Percentiles rank a stretch among this genome's conserved stretches.
Evolutionary conservation across 257 asterid genomes (phyloP).

Genomic region (Jasminum sambac): DNA sequence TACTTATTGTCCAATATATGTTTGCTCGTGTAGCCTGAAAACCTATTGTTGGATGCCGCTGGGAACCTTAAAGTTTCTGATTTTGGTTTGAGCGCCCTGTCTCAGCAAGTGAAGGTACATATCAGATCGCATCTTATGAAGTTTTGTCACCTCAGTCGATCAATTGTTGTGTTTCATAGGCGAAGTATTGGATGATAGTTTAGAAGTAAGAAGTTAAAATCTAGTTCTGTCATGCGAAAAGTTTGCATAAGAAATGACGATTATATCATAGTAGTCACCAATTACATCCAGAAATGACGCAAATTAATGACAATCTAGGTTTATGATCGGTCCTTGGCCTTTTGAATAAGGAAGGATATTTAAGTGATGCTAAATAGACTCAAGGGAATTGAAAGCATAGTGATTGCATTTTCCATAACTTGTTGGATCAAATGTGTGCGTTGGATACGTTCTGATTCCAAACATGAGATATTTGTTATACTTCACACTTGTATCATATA

Average conservation of each 20-base stretch:
- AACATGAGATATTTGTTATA: neutral
- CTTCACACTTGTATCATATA: neutral
- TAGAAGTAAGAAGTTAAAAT: neutral
- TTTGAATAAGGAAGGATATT: too few species aligned
- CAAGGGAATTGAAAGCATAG: neutral
- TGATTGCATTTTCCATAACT: neutral
- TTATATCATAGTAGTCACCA: too few species aligned
- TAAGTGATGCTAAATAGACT: neutral
- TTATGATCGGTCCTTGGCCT: too few species aligned
- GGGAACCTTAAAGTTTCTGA: constrained; percentile 94
- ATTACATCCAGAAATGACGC: too few species aligned
- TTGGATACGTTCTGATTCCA: neutral
- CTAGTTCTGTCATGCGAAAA: neutral
- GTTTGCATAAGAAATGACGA: neutral
- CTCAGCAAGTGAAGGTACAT: constrained; percentile 93
- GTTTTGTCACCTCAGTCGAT: neutral
- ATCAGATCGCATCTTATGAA: constrained; percentile 12
- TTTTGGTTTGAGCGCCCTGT: constrained; percentile 93
- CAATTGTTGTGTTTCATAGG: neutral
- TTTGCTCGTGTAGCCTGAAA: constrained; percentile 70
- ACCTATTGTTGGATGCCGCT: constrained; percentile 70
- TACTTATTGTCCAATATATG: neutral
- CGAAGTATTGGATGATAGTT: too few species aligned
- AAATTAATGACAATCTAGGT: too few species aligned
- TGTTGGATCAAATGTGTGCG: neutral